phyloP scores from a whole-genome alignment of 192 early-diverging fungal genomes.

The Podila clonocystis region DNA sequence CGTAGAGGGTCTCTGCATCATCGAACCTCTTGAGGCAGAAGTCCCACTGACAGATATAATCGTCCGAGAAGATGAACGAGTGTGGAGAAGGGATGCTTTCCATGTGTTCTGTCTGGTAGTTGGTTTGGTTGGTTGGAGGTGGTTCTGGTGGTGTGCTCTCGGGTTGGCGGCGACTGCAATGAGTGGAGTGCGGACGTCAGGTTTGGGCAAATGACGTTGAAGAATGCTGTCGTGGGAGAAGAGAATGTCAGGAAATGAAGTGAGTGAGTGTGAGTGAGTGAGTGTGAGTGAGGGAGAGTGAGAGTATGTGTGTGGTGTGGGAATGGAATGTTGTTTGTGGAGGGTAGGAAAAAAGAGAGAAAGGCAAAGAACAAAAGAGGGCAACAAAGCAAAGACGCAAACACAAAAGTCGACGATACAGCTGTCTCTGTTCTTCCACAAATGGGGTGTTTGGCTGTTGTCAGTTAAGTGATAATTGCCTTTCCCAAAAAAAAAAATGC shows the following conservation, averaged over 20 bases:
- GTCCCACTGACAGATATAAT: slow-evolving; percentile 59
- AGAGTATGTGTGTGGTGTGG: background rate
- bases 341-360: background rate
- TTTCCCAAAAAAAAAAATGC: too few relatives aligned
- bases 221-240: background rate
- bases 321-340: background rate
- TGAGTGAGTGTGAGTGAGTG: too few relatives aligned
- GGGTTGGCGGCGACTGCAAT: background rate
- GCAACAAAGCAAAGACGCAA: background rate
- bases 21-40: slow-evolving; percentile 63
- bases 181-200: background rate
- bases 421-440: too few relatives aligned
- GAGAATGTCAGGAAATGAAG: background rate
- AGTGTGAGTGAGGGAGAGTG: too few relatives aligned
- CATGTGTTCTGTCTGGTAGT: slow-evolving; percentile 1
- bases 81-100: slow-evolving; percentile 18
- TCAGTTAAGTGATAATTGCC: too few relatives aligned
- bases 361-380: background rate
- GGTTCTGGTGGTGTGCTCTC: background rate
- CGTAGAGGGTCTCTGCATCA: slow-evolving; percentile 87
- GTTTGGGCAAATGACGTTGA: too few relatives aligned
- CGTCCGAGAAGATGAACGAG: slow-evolving; percentile 45
- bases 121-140: background rate
- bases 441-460: too few relatives aligned
- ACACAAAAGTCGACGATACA: background rate